These are phyloP conservation scores for Chrysoporthe deuterocubensis DNA, from an alignment of 2,329 filamentous ascomycete species.

Conservation along the genomic window DNA sequence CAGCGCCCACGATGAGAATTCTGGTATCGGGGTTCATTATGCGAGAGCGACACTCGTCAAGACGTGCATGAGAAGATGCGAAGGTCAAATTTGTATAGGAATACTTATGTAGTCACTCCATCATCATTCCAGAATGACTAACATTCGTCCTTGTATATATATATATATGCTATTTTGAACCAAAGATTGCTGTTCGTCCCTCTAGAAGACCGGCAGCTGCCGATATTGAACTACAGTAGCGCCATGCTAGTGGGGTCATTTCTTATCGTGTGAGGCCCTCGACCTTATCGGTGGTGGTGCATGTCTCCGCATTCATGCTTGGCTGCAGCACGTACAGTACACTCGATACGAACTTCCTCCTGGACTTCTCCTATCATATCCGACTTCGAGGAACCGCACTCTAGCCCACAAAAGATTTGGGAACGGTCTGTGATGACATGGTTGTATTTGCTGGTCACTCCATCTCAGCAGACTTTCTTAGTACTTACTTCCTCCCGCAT, in stretches of 20 bases:
- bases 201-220: not conserved
- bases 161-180: not conserved
- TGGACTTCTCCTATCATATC: not conserved
- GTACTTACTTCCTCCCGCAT: not conserved
- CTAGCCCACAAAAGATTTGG: not conserved
- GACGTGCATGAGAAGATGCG: not conserved
- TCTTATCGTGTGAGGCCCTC: not conserved
- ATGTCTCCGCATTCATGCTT: not conserved
- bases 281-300: not conserved
- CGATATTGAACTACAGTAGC: not conserved
- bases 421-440: not conserved
- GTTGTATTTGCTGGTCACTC: not conserved
- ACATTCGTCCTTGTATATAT: not conserved
- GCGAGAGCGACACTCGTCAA: not conserved
- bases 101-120: not conserved
- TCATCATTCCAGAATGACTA: not conserved
- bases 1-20: conserved; percentile 49
- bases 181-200: not conserved
- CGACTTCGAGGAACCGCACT: not conserved
- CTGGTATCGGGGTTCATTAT: conserved; percentile 5
- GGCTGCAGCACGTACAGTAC: not conserved
- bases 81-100: not conserved
- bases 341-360: not conserved
- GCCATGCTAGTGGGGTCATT: not conserved
- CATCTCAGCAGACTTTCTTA: not conserved